Evolutionary conservation across 345 rosid species (phyloP).

Genomic region (Linum tenue): DNA sequence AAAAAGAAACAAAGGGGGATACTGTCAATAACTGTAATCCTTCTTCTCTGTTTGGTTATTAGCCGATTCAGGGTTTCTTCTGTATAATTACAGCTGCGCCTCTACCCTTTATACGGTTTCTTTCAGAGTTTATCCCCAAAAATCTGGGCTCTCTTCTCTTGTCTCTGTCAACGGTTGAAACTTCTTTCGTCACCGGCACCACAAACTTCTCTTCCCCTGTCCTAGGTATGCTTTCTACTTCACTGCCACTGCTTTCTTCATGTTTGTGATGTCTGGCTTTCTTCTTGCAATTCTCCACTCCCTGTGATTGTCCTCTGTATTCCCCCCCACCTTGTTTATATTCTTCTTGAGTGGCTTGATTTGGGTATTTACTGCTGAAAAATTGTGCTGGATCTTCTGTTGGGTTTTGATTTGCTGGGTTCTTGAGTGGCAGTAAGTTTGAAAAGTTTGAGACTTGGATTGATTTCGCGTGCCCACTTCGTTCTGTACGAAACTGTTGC

Average conservation of each 20-base stretch:
- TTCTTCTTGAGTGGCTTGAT: conserved; percentile 10
- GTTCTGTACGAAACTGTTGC: no score
- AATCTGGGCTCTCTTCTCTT: not conserved
- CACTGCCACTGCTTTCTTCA: conserved; percentile 1
- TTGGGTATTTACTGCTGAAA: not conserved
- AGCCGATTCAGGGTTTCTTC: conserved; percentile 16
- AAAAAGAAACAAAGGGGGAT: not conserved
- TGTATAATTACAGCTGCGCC: not conserved
- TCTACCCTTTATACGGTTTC: not conserved
- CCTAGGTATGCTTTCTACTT: conserved; percentile 14
- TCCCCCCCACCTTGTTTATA: not conserved
- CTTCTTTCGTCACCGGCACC: not conserved
- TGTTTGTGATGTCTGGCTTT: not conserved
- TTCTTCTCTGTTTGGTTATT: not conserved
- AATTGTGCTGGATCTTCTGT: conserved; percentile 19
- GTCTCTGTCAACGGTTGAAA: conserved; percentile 18
- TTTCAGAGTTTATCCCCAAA: not conserved
- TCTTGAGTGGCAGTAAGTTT: no score
- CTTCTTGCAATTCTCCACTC: not conserved
- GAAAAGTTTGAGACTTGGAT: not conserved
- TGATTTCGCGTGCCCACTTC: not conserved
- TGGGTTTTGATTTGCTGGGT: no score
- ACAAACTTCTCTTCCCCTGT: not conserved
- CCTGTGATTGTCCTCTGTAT: not conserved
- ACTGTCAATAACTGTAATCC: conserved; percentile 10